Percentiles rank a stretch among this genome's conserved stretches.
These are phyloP conservation scores for Alternaria angustiovoidea DNA, from an alignment of 2,329 filamentous ascomycete genomes.

Conservation along the genomic window DNA sequence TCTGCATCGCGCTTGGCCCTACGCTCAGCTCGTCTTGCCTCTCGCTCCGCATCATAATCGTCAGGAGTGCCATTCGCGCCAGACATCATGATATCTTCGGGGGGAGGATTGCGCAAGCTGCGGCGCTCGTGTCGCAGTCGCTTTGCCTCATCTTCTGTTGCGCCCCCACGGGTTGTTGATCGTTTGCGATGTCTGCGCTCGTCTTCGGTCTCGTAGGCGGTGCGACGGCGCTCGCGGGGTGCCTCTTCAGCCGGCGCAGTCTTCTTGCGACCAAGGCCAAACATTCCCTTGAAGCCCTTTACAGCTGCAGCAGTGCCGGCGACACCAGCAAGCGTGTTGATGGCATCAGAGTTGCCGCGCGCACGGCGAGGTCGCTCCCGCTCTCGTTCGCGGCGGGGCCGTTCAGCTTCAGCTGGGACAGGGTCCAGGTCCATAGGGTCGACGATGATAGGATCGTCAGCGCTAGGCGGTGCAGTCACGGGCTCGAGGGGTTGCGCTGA, in stretches of 20 bases:
- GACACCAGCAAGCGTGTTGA: constrained; percentile 56
- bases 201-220: constrained; percentile 48
- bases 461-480: constrained; percentile 49
- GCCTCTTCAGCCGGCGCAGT: constrained; percentile 38
- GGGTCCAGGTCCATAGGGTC: constrained; percentile 49
- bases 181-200: constrained; percentile 50
- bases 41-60: constrained; percentile 46
- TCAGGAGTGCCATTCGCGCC: constrained; percentile 35
- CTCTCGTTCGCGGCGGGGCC: constrained; percentile 53
- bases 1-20: constrained; percentile 48
- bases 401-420: constrained; percentile 56
- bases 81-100: constrained; percentile 38
- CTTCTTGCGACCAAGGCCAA: constrained; percentile 53
- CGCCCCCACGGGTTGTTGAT: constrained; percentile 44
- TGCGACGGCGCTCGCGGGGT: constrained; percentile 42
- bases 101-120: constrained; percentile 40
- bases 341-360: constrained; percentile 69
- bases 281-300: constrained; percentile 64
- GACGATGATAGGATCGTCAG: constrained; percentile 55
- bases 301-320: constrained; percentile 53
- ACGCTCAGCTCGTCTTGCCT: constrained; percentile 50
- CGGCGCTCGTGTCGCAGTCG: constrained; percentile 48
- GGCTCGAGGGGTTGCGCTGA: constrained; percentile 46
- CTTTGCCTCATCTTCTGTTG: constrained; percentile 50
- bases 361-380: constrained; percentile 51